Base-by-base conservation (phyloP, 257 asterid genomes). In the Solanum chilense region DNA sequence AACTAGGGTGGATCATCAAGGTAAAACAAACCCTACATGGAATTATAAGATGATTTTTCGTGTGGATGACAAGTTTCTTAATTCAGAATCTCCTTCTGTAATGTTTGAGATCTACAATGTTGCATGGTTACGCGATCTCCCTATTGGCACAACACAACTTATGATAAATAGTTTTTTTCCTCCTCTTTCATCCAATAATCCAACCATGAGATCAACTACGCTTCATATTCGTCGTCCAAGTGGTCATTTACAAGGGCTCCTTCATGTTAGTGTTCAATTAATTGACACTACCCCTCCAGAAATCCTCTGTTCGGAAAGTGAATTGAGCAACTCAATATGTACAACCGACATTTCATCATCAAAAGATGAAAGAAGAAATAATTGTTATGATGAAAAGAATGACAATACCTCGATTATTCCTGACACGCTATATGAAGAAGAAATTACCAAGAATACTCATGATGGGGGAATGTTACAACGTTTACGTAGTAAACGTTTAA, bases 41-140 rank as follows among this genome's bases (percentile, higher is more conserved):
- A 94, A 95, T 44, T 91, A 94, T 92, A 93, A 91, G 85, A 86
- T 95, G 27, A 87, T 83, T 71, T 95, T 94, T 70, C 95, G 91
- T 23, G 94, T 95, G 13, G 95, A 94, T 5, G 93, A 91, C 0
- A 64, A 86, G 10, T 91, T 94, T 80, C 91, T 96, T 9, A 92
- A 68, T 8, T 89, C 92, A 1, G 95, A 92, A 75, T 56, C 92
- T 1, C 77, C 98, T 0, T 86, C 86, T 3, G 47, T 96, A 27
- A 92, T 90, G 2, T 88, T 96, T 23, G 98, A 93, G 88, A 94
- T 96, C 90, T 96, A 90, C 70, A 96, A 95, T 21, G 93, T 95
- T 18, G 96, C 98, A 2, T 94, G 98, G 98, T 86, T 96, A 44
- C 94, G 99, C 0, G 98, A 95, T 86, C 93, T 93, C 31, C 99